phyloP scores from a whole-genome alignment of 2,329 filamentous ascomycete species.

The Stromatinia cepivora region DNA sequence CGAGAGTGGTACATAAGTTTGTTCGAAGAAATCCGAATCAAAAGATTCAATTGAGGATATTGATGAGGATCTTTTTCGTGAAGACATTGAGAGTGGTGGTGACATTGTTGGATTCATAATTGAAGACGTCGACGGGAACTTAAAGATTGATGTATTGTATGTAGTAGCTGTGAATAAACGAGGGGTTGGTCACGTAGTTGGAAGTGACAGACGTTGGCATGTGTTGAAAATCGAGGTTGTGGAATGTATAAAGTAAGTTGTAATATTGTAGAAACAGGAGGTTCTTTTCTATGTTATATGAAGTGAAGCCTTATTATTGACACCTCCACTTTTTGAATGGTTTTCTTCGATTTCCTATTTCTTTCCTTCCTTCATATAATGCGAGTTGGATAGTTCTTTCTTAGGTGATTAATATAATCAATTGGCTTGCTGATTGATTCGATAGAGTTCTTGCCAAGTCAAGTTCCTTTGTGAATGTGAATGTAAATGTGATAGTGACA shows the following conservation, averaged over 20 bases:
- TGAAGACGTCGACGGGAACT: background rate
- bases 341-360: background rate
- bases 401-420: background rate
- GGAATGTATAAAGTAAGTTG: slow-evolving; percentile 7
- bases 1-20: slow-evolving; percentile 65
- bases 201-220: background rate
- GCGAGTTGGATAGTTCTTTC: background rate
- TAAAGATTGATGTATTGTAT: background rate
- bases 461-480: background rate
- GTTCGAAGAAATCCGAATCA: slow-evolving; percentile 53
- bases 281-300: background rate
- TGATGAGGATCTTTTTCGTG: slow-evolving; percentile 29
- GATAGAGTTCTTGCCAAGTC: slow-evolving; percentile 8
- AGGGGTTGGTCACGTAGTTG: slow-evolving; percentile 4
- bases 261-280: background rate
- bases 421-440: slow-evolving; percentile 1
- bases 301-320: background rate
- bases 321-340: background rate
- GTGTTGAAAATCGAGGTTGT: background rate
- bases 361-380: background rate
- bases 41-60: slow-evolving; percentile 38
- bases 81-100: slow-evolving; percentile 30
- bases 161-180: background rate
- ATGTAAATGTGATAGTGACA: background rate
- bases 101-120: slow-evolving; percentile 22